A percentile compares a stretch with the other conserved stretches of the same genome.
Conservation (phyloP, 257 asterid species). For the Plantago ovata region DNA sequence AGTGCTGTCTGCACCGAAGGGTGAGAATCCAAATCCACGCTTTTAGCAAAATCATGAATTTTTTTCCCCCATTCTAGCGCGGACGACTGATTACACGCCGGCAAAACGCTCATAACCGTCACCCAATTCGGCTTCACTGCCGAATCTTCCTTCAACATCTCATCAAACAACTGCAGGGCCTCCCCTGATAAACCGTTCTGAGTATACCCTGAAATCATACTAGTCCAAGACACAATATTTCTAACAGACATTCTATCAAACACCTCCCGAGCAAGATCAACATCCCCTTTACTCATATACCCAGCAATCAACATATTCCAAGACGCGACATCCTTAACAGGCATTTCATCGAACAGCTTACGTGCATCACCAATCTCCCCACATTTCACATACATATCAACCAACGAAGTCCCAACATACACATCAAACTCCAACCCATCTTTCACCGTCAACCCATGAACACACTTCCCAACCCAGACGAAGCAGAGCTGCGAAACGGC, state of each 20-base stretch:
- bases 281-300: slow-evolving; percentile 61
- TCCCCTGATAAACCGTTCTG: slow-evolving; percentile 64
- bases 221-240: slow-evolving; percentile 79
- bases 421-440: slow-evolving; percentile 52
- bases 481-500: slow-evolving; percentile 42
- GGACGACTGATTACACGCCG: slow-evolving; percentile 70
- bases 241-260: slow-evolving; percentile 48
- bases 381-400: slow-evolving; percentile 75
- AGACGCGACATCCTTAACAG: slow-evolving; percentile 52
- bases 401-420: slow-evolving; percentile 65
- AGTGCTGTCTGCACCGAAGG: slow-evolving; percentile 67
- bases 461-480: slow-evolving; percentile 36
- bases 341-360: slow-evolving; percentile 64
- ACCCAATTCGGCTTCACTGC: slow-evolving; percentile 83
- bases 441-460: slow-evolving; percentile 55
- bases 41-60: slow-evolving; percentile 51
- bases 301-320: slow-evolving; percentile 81
- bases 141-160: slow-evolving; percentile 38
- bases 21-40: slow-evolving; percentile 55
- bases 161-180: slow-evolving; percentile 59
- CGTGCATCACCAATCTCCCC: slow-evolving; percentile 45
- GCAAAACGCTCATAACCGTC: slow-evolving; percentile 72
- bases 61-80: slow-evolving; percentile 55
- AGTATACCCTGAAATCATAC: slow-evolving; percentile 82
- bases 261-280: slow-evolving; percentile 44